phyloP scores from a whole-genome alignment of 1,284 basidiomycete genomes.

The Microbotryum silenes-acaulis region DNA sequence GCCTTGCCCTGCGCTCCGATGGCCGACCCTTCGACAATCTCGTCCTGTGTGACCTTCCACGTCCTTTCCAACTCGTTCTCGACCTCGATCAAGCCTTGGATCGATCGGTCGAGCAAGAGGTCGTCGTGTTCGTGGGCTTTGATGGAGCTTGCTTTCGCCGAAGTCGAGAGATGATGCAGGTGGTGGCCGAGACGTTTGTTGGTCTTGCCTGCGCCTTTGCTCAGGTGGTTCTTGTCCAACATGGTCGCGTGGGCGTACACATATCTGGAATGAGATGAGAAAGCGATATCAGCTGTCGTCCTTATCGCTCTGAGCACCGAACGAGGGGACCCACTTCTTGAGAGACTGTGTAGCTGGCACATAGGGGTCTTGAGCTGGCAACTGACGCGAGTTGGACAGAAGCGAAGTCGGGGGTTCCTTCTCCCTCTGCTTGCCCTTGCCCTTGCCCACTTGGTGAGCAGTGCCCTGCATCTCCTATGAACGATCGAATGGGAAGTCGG shows the following conservation, averaged over 20 bases:
- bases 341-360: conserved; percentile 23
- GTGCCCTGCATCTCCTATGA: too few species aligned
- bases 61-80: conserved; percentile 77
- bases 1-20: conserved; percentile 62
- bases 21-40: conserved; percentile 48
- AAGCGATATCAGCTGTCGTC: not conserved
- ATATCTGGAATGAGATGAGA: conserved; percentile 52
- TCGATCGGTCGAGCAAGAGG: conserved; percentile 47
- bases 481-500: too few species aligned
- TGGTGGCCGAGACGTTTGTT: conserved; percentile 29
- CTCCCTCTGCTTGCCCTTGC: conserved; percentile 36
- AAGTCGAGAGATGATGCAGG: conserved; percentile 17
- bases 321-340: conserved; percentile 17
- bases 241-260: conserved; percentile 11
- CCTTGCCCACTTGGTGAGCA: conserved; percentile 3
- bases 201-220: conserved; percentile 54
- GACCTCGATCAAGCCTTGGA: conserved; percentile 56
- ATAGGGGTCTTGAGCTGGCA: conserved; percentile 15
- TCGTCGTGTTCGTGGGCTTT: conserved; percentile 33
- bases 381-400: conserved; percentile 29
- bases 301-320: too few species aligned
- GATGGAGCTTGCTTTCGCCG: conserved; percentile 14
- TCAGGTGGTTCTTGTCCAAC: conserved; percentile 40
- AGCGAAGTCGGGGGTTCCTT: conserved; percentile 50
- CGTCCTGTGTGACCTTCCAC: conserved; percentile 76